Base-by-base conservation (phyloP, 2,329 filamentous ascomycete genomes). In the Tricladium varicosporioides region DNA sequence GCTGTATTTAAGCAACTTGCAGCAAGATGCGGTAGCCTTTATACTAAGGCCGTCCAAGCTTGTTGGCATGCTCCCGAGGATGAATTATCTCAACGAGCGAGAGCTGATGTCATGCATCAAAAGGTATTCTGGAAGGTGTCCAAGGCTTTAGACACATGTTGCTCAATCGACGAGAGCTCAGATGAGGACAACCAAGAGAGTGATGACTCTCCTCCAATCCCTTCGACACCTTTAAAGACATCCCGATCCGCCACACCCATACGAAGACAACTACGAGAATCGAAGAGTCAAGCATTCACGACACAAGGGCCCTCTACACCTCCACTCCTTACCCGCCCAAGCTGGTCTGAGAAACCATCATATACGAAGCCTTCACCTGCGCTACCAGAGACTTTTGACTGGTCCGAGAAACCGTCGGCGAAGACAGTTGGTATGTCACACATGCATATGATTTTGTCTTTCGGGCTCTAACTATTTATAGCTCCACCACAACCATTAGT, bases 41-140 rank as follows among this genome's bases (percentile, higher is more conserved):
- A 91, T 71, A 87, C 85, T 80, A 87, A 86, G 67, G 88, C 87
- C 0, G 88, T 91, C 1, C 82, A 88, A 67, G 79, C 83, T 2
- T 92, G 88, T 65, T 86, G 88, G 77, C 79, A 79, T 57, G 85
- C 87, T n/a, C 84, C 87, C 2, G 87, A 91, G 50, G 78, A 82
- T 42, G 82, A 85, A 56, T 71, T 84, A 7, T 71, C 74, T 0
- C 80, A 78, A 1, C 71, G 72, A 32, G 70, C 70, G 0, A 73
- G 74, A 3, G 75, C 76, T 2, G 82, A 85, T 52, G 74, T 79
- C 15, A 74, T 85, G 27, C 72, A 85, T 1, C 82, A 86, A 66
- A 79, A 78, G 57, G 77, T 78, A 2, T 82, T 79, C 61, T 79
- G 81, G 7, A 85, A 83, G 49, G 69, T 70, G n/a, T 69, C 69